Base-by-base conservation (phyloP, 2,329 filamentous ascomycete species). In the Xylariales sp. region DNA sequence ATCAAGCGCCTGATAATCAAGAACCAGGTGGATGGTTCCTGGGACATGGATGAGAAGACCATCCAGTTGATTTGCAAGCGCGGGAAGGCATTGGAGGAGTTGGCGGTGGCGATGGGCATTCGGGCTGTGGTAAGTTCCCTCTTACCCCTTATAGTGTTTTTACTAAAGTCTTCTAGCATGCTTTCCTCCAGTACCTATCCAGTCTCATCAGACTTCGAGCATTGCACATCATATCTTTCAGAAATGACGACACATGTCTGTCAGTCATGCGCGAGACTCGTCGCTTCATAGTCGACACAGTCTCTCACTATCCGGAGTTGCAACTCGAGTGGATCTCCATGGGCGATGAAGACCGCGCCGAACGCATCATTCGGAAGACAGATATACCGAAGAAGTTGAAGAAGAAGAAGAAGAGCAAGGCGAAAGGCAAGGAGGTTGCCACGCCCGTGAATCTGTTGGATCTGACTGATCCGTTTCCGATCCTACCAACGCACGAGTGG, bases 251-350 rank as follows among this genome's bases (percentile, higher is more conserved):
- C 47, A 73, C 71, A 0, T 80, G 76, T 43, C 61, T 71, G 11
- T 77, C 70, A 62, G 71, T 80, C 6, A 70, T 75, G 59, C 66
- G 69, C 14, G 77, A 82, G 58, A 73, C 74, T 3, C 66, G 73
- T 29, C 69, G 66, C n/a, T 82, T 82, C 53, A 68, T 78, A 20
- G 66, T 79, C 8, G 79, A 83, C 53, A 76, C 67, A 22, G 56
- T 82, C 2, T 69, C 73, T 2, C 74, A 81, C 44, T 66, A 74
- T 44, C 74, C 74, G 0, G 53, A 71, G 8, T 62, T 78, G 52
- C 74, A 74, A 50, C 63, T 83, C 3, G 73, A 81, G 53, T 82
- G 73, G 65, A 61, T 83, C 14, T 73, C 75, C 4, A 70, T 80
- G 44, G 71, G 74, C 31, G 72, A 66, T 12, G 59, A 71, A 8